phyloP scores from a whole-genome alignment of 1,284 basidiomycete species.

The Apiotrichum sp. region DNA sequence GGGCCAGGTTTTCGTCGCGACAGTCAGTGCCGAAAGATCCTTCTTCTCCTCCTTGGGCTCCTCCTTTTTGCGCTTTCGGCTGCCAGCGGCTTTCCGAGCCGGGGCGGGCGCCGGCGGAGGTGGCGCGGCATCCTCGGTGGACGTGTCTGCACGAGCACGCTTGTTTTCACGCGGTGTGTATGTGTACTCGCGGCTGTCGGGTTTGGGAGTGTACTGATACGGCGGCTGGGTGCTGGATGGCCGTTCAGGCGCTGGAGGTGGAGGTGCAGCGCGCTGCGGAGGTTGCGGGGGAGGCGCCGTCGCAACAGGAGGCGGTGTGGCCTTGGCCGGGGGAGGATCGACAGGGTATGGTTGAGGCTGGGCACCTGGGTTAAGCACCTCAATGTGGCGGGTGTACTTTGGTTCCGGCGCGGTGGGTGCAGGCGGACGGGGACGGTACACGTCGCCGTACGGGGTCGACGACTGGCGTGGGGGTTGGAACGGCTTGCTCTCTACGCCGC shows the following conservation, averaged over 20 bases:
- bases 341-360: slow-evolving; percentile 5
- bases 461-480: slow-evolving; percentile 20
- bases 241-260: slow-evolving; percentile 21
- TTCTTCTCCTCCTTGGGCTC: slow-evolving; percentile 37
- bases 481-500: slow-evolving; percentile 15
- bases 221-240: slow-evolving; percentile 15
- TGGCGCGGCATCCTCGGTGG: slow-evolving; percentile 33
- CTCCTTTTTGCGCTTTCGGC: slow-evolving; percentile 26
- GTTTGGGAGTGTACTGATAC: slow-evolving; percentile 25
- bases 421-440: slow-evolving; percentile 10
- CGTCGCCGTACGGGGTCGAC: slow-evolving; percentile 13
- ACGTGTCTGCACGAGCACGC: slow-evolving; percentile 40
- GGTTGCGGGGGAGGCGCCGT: slow-evolving; percentile 2
- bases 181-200: slow-evolving; percentile 24
- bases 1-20: slow-evolving; percentile 22
- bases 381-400: slow-evolving; percentile 28
- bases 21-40: slow-evolving; percentile 27
- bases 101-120: neutral
- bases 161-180: slow-evolving; percentile 31
- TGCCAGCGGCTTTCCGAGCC: slow-evolving; percentile 3
- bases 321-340: neutral
- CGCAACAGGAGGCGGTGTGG: slow-evolving; percentile 1
- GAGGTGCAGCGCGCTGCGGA: slow-evolving; percentile 25
- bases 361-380: slow-evolving; percentile 31
- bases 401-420: slow-evolving; percentile 12